Base-by-base conservation (phyloP, 169 alveolate species). In the Plasmodium inui region DNA sequence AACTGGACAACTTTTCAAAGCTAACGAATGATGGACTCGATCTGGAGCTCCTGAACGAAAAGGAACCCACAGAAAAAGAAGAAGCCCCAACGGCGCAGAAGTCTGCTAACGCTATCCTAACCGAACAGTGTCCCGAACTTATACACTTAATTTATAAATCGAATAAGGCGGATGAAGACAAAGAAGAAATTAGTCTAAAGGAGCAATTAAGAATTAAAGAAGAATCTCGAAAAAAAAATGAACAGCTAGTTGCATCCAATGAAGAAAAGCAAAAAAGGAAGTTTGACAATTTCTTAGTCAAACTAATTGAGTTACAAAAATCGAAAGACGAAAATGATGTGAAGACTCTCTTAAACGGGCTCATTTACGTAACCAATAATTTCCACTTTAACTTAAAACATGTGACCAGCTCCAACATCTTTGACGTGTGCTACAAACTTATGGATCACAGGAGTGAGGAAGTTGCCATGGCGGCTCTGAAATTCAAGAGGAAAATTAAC, bases 391-490 rank as follows among this genome's bases (percentile, higher is more conserved):
- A 32, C 71, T 71, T 88, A 57, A 88, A 79, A 7, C 84, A 88
- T 79, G 72, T 88, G 26, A 39, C 46, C 67, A 72, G 81, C 50
- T 88, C 94, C 17, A 88, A 88, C 46, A 88, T 88, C 39, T 46
- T 88, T 72, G 94, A 88, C 46, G 50, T 88, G 14, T 88, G 94
- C 46, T 88, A 88, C 72, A 88, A 88, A n/a, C 39, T 88, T 39
- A 76, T 88, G 94, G 94, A 88, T 78, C 94, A 88, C 39, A 28
- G 89, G 82, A 88, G 41, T 78, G 94, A 88, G 26, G 94, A 88
- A 7, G 83, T 88, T 26, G 94, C 94, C 8, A 78, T 88, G 39
- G 94, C 94, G n/a, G 94, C 94, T 41, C 71, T 88, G 41, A 78
- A 79, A 55, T 88, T 88, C 71, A 88, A 88, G 71, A 88, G 94